These are phyloP conservation scores for Talaromyces proteolyticus DNA, from an alignment of 495 filamentous ascomycete species.

Conservation along the genomic window DNA sequence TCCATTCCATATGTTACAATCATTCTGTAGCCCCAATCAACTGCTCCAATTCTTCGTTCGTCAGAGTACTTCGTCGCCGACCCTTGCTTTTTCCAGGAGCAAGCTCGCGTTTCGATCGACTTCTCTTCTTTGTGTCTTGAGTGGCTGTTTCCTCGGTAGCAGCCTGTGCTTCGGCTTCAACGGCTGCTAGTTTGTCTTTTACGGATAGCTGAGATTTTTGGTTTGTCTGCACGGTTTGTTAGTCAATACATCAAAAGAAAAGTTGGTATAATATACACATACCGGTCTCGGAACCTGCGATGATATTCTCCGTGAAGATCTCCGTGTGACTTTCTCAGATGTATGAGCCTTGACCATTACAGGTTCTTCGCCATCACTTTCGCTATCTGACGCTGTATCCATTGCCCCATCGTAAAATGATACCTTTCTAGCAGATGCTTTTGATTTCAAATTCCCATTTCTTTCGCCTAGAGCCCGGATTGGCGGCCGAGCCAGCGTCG, in stretches of 20 bases:
- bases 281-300: slow-evolving; percentile 26
- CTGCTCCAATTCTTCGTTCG: slow-evolving; percentile 64
- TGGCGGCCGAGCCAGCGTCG: slow-evolving; percentile 19
- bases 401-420: slow-evolving; percentile 36
- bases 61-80: slow-evolving; percentile 64
- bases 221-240: slow-evolving; percentile 16
- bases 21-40: slow-evolving; percentile 40
- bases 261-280: slow-evolving; percentile 1
- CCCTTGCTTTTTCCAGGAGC: slow-evolving; percentile 36
- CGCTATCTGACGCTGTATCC: slow-evolving; percentile 24
- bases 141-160: slow-evolving; percentile 26
- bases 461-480: slow-evolving; percentile 35
- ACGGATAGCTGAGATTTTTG: slow-evolving; percentile 15
- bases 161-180: slow-evolving; percentile 38
- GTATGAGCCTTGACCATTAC: slow-evolving; percentile 31
- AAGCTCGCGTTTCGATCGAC: slow-evolving; percentile 31
- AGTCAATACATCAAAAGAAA: too few relatives aligned
- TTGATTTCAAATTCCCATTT: slow-evolving; percentile 32
- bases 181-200: slow-evolving; percentile 39
- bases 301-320: slow-evolving; percentile 26
- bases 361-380: slow-evolving; percentile 27
- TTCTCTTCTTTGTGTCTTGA: slow-evolving; percentile 39
- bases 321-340: slow-evolving; percentile 27
- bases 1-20: neutral
- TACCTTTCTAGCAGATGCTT: slow-evolving; percentile 35